These are phyloP conservation scores for Acrocalymma vagum DNA, from an alignment of 2,329 filamentous ascomycete species.

Conservation along the genomic window DNA sequence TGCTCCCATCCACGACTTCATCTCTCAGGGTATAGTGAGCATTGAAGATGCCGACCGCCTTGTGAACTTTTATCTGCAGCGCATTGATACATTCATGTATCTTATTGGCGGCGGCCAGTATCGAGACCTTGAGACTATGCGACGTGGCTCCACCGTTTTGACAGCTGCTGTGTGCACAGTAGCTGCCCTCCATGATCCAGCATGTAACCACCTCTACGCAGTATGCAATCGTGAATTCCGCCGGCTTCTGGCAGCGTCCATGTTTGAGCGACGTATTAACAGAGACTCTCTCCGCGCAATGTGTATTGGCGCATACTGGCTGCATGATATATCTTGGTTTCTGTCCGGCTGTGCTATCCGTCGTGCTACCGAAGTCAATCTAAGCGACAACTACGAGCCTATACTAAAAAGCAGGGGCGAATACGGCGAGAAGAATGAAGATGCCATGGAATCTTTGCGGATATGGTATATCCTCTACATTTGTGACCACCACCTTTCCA, in stretches of 20 bases:
- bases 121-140: constrained; percentile 54
- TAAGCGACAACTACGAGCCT: constrained; percentile 51
- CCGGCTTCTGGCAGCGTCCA: constrained; percentile 61
- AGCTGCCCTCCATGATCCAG: constrained; percentile 64
- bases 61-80: constrained; percentile 50
- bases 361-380: constrained; percentile 56
- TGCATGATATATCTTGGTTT: constrained; percentile 68
- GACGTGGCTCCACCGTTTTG: constrained; percentile 62
- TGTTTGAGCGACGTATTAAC: constrained; percentile 64
- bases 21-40: constrained; percentile 57
- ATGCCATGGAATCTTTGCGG: constrained; percentile 61
- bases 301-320: constrained; percentile 68
- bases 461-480: constrained; percentile 67
- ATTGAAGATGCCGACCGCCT: constrained; percentile 50
- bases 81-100: constrained; percentile 57
- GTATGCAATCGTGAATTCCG: constrained; percentile 65
- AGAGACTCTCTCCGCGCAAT: constrained; percentile 67
- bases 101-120: constrained; percentile 54
- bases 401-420: constrained; percentile 46
- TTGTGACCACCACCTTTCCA: constrained; percentile 71
- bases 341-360: constrained; percentile 63
- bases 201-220: constrained; percentile 59
- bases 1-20: constrained; percentile 49
- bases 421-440: too few relatives aligned
- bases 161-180: constrained; percentile 65